phyloP scores from a whole-genome alignment of 257 asterid species.

The Coffea canephora region DNA sequence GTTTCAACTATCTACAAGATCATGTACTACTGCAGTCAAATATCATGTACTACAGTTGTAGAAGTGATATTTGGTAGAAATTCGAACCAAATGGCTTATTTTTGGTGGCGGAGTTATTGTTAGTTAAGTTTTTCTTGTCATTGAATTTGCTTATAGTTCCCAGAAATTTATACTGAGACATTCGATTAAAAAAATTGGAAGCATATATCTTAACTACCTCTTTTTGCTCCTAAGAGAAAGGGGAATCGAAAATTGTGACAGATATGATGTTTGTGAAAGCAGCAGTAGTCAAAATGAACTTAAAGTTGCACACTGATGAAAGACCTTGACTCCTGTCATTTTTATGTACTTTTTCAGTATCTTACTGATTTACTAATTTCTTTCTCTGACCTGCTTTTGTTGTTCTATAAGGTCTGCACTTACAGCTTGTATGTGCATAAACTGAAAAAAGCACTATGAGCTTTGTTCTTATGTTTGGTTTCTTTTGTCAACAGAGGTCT shows the following conservation, averaged over 20 bases:
- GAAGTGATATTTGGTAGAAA: neutral
- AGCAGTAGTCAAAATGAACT: neutral
- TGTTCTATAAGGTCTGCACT: neutral
- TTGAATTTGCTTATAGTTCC: neutral
- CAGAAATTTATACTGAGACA: neutral
- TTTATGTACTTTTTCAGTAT: neutral
- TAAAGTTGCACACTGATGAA: neutral
- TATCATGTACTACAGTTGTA: neutral
- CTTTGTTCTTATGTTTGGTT: slow-evolving; percentile 12
- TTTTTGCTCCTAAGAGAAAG: neutral
- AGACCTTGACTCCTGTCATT: neutral
- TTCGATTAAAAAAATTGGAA: neutral
- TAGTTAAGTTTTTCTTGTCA: neutral
- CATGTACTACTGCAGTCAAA: no score
- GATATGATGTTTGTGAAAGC: neutral
- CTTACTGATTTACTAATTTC: neutral
- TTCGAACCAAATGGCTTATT: neutral
- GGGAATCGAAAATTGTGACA: neutral
- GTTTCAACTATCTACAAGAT: neutral
- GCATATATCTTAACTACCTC: neutral
- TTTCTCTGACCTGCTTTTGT: neutral
- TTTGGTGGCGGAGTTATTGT: neutral
- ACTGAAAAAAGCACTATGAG: neutral
- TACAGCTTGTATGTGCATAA: neutral
- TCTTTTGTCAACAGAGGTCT: slow-evolving; percentile 30